Conservation (phyloP, 1,139 yeast species). For the Protomyces inundatus region DNA sequence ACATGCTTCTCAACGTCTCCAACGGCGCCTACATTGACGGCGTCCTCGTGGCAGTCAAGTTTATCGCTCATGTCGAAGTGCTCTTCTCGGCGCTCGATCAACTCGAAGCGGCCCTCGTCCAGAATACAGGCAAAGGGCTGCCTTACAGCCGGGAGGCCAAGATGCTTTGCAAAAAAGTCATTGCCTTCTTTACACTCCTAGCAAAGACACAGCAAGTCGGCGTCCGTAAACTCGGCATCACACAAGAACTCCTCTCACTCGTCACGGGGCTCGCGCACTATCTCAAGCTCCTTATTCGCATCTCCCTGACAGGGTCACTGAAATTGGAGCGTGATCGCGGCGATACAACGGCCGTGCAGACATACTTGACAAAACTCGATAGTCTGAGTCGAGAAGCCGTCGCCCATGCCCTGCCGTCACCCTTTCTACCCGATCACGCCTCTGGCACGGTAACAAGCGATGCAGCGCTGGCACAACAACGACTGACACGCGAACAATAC, state of each 20-base stretch:
- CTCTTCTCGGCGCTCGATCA: conserved; percentile 72
- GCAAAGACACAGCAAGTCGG: conserved; percentile 35
- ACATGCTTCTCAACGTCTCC: conserved; percentile 83
- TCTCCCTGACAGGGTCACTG: conserved; percentile 29
- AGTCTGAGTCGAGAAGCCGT: conserved; percentile 12
- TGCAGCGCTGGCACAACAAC: neutral
- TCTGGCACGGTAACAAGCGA: neutral
- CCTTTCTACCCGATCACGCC: neutral
- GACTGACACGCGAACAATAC: neutral
- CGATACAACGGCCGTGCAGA: conserved; percentile 49
- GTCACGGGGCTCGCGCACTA: conserved; percentile 94
- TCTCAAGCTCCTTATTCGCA: conserved; percentile 70
- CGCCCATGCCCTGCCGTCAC: conserved; percentile 7
- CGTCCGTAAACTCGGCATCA: conserved; percentile 35
- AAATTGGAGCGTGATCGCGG: conserved; percentile 27
- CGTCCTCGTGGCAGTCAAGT: conserved; percentile 62
- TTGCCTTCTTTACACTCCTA: conserved; percentile 43
- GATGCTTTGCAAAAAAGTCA: conserved; percentile 54
- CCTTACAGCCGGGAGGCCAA: conserved; percentile 72
- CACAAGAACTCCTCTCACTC: conserved; percentile 67
- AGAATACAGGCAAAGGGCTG: conserved; percentile 29
- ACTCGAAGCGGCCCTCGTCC: conserved; percentile 12
- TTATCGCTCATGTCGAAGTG: conserved; percentile 69
- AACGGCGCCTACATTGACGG: conserved; percentile 70
- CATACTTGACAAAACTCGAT: conserved; percentile 40